phyloP scores from a whole-genome alignment of 2,329 filamentous ascomycete genomes.

The Penicillium verrucosum region DNA sequence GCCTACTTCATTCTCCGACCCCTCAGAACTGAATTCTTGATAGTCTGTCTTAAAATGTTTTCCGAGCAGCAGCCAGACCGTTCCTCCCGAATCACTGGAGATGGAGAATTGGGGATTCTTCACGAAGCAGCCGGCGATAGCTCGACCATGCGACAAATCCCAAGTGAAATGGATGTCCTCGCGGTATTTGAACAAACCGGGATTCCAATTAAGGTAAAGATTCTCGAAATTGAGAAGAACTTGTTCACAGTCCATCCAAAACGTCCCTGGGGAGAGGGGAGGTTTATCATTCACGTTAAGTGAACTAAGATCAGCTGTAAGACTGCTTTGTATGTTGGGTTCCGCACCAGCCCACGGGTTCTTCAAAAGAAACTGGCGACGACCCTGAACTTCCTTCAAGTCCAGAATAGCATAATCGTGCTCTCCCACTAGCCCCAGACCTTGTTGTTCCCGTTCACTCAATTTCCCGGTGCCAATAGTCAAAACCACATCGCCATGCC shows the following conservation, averaged over 20 bases:
- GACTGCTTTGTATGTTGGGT: constrained; percentile 25
- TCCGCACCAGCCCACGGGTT: constrained; percentile 88
- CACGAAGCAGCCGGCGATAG: constrained; percentile 71
- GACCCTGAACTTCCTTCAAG: constrained; percentile 62
- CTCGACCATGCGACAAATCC: constrained; percentile 54
- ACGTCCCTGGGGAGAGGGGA: constrained; percentile 63
- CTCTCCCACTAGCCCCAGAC: constrained; percentile 78
- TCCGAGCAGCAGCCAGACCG: constrained; percentile 79
- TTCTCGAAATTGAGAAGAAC: constrained; percentile 91
- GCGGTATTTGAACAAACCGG: constrained; percentile 71
- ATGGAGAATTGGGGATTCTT: constrained; percentile 61
- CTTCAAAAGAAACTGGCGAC: constrained; percentile 75
- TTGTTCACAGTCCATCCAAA: constrained; percentile 89
- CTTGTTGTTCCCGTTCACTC: constrained; percentile 70
- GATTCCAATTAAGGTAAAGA: constrained; percentile 97
- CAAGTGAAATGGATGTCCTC: constrained; percentile 90
- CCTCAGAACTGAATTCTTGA: constrained; percentile 41
- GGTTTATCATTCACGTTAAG: constrained; percentile 13
- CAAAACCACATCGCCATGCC: constrained; percentile 75
- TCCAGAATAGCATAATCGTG: constrained; percentile 93
- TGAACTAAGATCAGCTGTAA: constrained; percentile 5
- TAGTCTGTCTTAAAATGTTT: constrained; percentile 77
- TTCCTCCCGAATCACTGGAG: constrained; percentile 53
- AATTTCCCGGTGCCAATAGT: constrained; percentile 88
- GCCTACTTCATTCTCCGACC: constrained; percentile 57